Conservation (phyloP, 768 basidiomycete species). For the Pisolithus microcarpus region DNA sequence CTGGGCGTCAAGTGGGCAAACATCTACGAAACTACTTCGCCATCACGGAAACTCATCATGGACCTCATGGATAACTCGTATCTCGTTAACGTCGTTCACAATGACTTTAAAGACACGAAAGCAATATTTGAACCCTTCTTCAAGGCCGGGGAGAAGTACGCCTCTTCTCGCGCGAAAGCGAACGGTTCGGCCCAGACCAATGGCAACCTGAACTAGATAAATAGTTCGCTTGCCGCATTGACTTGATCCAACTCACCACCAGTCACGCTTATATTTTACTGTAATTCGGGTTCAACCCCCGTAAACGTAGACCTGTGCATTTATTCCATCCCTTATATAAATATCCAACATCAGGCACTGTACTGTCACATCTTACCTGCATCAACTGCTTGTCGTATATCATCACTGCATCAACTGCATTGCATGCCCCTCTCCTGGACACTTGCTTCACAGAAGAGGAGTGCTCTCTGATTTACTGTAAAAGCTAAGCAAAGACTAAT, state of each 20-base stretch:
- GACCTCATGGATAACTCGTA: constrained; percentile 74
- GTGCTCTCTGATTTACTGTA: constrained; percentile 14
- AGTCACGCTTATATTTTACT: constrained; percentile 22
- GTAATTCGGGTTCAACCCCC: constrained; percentile 84
- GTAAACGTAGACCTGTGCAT: constrained; percentile 35
- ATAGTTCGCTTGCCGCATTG: background rate
- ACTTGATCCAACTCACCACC: constrained; percentile 27
- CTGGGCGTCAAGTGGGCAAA: constrained; percentile 88
- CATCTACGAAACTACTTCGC: constrained; percentile 72
- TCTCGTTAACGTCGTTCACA: constrained; percentile 95
- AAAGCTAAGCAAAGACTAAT: constrained; percentile 19
- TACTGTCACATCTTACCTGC: constrained; percentile 4
- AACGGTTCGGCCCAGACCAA: constrained; percentile 30
- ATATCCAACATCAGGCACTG: constrained; percentile 14
- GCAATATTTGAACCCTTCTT: constrained; percentile 86
- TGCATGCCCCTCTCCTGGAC: constrained; percentile 6
- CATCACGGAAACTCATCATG: constrained; percentile 66
- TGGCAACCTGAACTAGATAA: constrained; percentile 25
- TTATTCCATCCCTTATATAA: constrained; percentile 3
- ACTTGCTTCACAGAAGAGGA: constrained; percentile 12
- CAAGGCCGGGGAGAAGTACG: constrained; percentile 62
- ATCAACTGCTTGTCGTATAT: constrained; percentile 24
- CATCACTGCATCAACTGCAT: constrained; percentile 56
- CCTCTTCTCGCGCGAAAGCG: constrained; percentile 30
- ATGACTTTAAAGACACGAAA: constrained; percentile 80